Evolutionary conservation across 1,284 basidiomycete species (phyloP), one percentile per base, ranked within the genome.

Genomic region (Tetrapyrgos nigripes): DNA sequence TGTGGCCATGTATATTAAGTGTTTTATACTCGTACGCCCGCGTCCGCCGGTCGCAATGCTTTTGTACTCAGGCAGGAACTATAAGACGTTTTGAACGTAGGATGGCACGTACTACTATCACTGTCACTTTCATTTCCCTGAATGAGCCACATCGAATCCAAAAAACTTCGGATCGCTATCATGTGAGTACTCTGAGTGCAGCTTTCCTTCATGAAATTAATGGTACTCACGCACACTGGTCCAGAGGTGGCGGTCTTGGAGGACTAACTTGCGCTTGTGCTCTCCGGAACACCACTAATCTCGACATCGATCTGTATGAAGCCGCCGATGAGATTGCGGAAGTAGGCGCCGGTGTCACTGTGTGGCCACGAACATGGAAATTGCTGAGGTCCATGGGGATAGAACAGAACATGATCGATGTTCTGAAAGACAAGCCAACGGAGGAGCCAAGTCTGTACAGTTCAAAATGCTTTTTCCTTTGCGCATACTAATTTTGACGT

Each of bases 281-380:
- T 6, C 64, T 81, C n/a, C 66, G 75, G 0, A 65, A 63, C 6
- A 68, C 63, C 46, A 57, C 65, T 5, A 68, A 75, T 61, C 70
- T 78, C 43, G 62, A 70, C 4, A 66, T 80, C 47, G 71, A 78
- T 50, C 57, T 80, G 8, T 80, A 78, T 63, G 78, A 79, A 58
- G 70, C 73, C 0, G 73, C 76, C 2, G 50, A 58, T 31, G 64
- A 67, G 28, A 72, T 79, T 50, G 63, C 70, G 0, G 76, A 76
- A 57, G 61, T 75, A 19, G 54, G 54, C 14, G 77, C 58, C 21
- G 75, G 75, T 43, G 70, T 79, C 29, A 70, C 69, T 4, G 52
- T 79, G n/a, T 77, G 73, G 72, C 69, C 68, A 33, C 65, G 76
- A 6, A 65, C 70, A 0, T 74, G 73, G 70, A 67, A 69, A 40